phyloP scores from a whole-genome alignment of 192 early-diverging fungal genomes.

The Mortierella claussenii region DNA sequence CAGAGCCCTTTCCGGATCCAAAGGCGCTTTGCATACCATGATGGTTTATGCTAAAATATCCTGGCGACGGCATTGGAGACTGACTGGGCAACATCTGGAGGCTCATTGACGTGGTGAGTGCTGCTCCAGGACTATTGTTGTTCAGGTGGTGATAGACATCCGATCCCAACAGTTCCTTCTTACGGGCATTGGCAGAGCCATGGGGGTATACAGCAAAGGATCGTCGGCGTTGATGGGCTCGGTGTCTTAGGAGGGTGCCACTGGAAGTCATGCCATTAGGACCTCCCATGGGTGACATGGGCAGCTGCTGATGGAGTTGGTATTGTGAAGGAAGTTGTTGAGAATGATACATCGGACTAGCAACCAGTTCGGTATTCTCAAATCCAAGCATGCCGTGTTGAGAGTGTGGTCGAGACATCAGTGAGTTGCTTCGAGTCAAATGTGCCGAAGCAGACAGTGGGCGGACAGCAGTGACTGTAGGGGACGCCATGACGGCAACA shows the following conservation, averaged over 20 bases:
- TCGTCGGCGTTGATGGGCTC: slow-evolving; percentile 15
- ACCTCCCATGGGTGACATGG: slow-evolving; percentile 20
- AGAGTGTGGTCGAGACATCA: background rate
- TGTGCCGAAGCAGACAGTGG: background rate
- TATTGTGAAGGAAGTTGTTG: too few relatives aligned
- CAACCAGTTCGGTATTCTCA: background rate
- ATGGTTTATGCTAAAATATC: slow-evolving; percentile 34
- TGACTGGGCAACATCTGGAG: background rate
- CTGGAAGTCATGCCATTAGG: slow-evolving; percentile 15
- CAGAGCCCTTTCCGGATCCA: slow-evolving; percentile 23
- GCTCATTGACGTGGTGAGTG: slow-evolving; percentile 6
- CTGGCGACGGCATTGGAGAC: slow-evolving; percentile 17
- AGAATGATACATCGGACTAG: slow-evolving; percentile 1
- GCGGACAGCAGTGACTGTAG: background rate
- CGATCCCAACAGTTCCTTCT: slow-evolving; percentile 11
- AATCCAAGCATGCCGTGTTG: slow-evolving; percentile 9
- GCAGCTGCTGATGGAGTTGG: slow-evolving; percentile 13
- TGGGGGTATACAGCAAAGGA: slow-evolving; percentile 22
- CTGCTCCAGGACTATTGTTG: background rate
- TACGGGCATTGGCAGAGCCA: slow-evolving; percentile 10
- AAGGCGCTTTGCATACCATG: slow-evolving; percentile 26
- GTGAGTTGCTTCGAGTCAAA: background rate
- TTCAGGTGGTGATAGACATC: background rate
- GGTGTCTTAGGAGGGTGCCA: slow-evolving; percentile 14
- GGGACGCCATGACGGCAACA: background rate